These are phyloP conservation scores for Ophiostoma fasciatum DNA, from an alignment of 2,329 filamentous ascomycete genomes.

Conservation along the genomic window DNA sequence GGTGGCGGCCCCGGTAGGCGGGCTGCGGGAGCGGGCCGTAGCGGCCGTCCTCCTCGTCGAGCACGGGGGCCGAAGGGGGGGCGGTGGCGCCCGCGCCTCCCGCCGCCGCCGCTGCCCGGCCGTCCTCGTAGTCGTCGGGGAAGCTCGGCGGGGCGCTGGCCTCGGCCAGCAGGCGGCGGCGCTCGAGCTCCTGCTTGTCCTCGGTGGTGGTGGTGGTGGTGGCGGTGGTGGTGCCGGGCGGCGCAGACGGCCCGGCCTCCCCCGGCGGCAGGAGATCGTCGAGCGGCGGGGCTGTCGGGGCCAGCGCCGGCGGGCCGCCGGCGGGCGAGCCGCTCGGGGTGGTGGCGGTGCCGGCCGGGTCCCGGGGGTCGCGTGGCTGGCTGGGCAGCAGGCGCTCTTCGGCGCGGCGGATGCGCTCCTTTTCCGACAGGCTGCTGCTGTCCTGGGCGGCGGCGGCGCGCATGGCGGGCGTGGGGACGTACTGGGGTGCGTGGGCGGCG, in stretches of 20 bases:
- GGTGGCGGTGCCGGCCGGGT: constrained; percentile 32
- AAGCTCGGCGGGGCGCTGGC: constrained; percentile 48
- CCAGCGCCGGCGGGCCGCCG: constrained; percentile 23
- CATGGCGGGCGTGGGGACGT: constrained; percentile 45
- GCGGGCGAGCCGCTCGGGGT: constrained; percentile 14
- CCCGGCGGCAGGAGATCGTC: constrained; percentile 29
- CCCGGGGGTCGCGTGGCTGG: constrained; percentile 59
- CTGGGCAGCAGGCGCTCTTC: constrained; percentile 73
- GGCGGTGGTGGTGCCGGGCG: constrained; percentile 7
- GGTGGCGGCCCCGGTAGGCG: too few species aligned
- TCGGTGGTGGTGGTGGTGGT: constrained; percentile 27
- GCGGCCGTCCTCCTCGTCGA: constrained; percentile 39
- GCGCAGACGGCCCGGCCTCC: neutral
- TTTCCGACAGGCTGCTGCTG: constrained; percentile 58
- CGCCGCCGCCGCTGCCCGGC: constrained; percentile 11
- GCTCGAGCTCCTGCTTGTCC: constrained; percentile 69
- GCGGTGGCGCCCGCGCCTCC: constrained; percentile 12
- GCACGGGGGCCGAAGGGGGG: constrained; percentile 39
- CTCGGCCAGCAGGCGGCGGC: constrained; percentile 45
- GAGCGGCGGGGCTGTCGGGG: constrained; percentile 32
- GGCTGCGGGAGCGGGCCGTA: too few species aligned
- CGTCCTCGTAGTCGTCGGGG: constrained; percentile 34
- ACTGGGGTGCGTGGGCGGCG: constrained; percentile 25
- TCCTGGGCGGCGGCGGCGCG: constrained; percentile 21
- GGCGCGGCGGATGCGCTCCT: constrained; percentile 62